Evolutionary conservation across 805 yeast species (phyloP).

Genomic region (Scheffersomyces amazonensis): DNA sequence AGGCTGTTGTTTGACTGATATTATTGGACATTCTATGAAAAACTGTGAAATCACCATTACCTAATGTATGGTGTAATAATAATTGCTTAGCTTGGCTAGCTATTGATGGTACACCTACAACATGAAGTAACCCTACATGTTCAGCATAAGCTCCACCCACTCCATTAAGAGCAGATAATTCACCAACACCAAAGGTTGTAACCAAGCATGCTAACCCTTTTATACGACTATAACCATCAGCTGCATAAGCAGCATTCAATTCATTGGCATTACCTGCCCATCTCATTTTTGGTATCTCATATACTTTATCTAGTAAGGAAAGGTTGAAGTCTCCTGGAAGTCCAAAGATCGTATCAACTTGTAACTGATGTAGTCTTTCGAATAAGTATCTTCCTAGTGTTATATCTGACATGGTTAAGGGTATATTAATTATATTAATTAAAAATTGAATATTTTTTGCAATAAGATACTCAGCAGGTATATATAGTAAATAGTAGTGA

Average conservation of each 20-base stretch:
- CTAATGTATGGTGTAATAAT: slow-evolving; percentile 42
- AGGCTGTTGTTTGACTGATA: slow-evolving; percentile 65
- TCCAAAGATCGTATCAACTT: slow-evolving; percentile 71
- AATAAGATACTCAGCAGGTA: too few relatives aligned
- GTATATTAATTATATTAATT: not conserved
- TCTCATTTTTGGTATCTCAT: slow-evolving; percentile 70
- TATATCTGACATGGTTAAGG: slow-evolving; percentile 36
- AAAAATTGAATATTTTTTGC: slow-evolving; percentile 2
- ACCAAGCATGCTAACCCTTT: slow-evolving; percentile 72
- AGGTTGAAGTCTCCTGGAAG: slow-evolving; percentile 83
- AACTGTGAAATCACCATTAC: slow-evolving; percentile 45
- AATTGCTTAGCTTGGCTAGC: slow-evolving; percentile 55
- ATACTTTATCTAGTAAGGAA: slow-evolving; percentile 66
- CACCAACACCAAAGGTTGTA: slow-evolving; percentile 93
- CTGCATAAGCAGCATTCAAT: slow-evolving; percentile 84
- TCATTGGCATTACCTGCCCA: slow-evolving; percentile 94
- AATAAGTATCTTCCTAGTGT: slow-evolving; percentile 75
- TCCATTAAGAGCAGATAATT: slow-evolving; percentile 78
- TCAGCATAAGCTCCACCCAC: slow-evolving; percentile 88
- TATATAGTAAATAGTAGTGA: too few relatives aligned
- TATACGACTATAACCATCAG: slow-evolving; percentile 84
- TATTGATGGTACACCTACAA: slow-evolving; percentile 83
- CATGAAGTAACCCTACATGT: slow-evolving; percentile 80
- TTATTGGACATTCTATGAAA: slow-evolving; percentile 76
- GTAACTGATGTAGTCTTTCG: slow-evolving; percentile 72